Evolutionary conservation across 192 early-diverging fungal genomes (phyloP).

Genomic region (Pilaira anomala): DNA sequence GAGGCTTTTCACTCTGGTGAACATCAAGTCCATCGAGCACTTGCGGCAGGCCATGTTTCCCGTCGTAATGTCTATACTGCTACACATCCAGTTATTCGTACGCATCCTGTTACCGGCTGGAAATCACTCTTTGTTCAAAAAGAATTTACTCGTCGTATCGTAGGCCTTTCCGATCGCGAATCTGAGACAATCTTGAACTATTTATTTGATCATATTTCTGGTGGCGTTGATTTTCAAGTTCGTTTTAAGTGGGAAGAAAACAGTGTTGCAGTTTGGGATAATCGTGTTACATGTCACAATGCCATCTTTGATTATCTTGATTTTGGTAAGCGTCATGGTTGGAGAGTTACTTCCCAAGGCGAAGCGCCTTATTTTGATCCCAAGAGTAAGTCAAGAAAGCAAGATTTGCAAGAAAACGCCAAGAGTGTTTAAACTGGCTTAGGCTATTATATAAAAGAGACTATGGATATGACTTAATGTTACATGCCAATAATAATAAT

Average conservation of each 20-base stretch:
- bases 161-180: constrained; percentile 46
- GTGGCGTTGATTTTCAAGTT: constrained; percentile 52
- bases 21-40: constrained; percentile 15
- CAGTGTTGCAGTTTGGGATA: constrained; percentile 68
- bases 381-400: constrained; percentile 29
- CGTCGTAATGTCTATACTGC: constrained; percentile 36
- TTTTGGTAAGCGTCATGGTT: constrained; percentile 25
- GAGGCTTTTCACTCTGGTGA: constrained; percentile 36
- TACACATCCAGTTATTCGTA: constrained; percentile 52
- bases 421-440: no score
- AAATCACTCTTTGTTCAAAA: constrained; percentile 65
- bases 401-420: constrained; percentile 10
- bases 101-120: constrained; percentile 69
- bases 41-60: neutral
- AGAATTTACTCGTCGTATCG: constrained; percentile 59
- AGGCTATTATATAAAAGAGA: no score
- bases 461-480: no score
- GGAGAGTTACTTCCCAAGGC: constrained; percentile 36
- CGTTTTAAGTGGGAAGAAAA: constrained; percentile 57
- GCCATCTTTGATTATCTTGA: constrained; percentile 33
- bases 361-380: constrained; percentile 35
- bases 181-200: constrained; percentile 55
- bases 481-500: no score
- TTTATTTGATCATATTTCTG: constrained; percentile 50
- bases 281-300: constrained; percentile 54